These are phyloP conservation scores for Trichoderma brevicompactum DNA, from an alignment of 2,329 filamentous ascomycete species.

Conservation along the genomic window DNA sequence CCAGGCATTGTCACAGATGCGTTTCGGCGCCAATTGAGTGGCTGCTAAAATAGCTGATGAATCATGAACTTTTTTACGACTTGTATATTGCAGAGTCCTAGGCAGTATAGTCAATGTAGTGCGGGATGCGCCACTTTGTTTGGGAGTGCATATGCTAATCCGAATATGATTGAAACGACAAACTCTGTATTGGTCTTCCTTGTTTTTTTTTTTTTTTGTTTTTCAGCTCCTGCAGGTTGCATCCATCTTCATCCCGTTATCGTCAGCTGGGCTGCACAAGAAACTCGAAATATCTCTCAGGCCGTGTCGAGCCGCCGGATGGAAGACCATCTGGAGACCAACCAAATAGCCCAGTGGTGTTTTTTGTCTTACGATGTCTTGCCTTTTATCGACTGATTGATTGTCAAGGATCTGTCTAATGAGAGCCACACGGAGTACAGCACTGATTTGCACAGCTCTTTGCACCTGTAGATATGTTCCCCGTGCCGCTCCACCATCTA, in stretches of 20 bases:
- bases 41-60: not conserved
- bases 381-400: not conserved
- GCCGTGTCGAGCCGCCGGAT: too few relatives aligned
- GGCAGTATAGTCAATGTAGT: too few relatives aligned
- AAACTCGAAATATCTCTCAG: conserved; percentile 2
- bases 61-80: too few relatives aligned
- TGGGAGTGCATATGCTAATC: too few relatives aligned
- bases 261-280: conserved; percentile 3
- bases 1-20: conserved; percentile 17
- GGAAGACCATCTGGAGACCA: not conserved
- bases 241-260: not conserved
- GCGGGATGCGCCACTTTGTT: too few relatives aligned
- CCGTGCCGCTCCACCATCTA: not conserved
- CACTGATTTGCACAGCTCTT: not conserved
- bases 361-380: not conserved
- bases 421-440: too few relatives aligned
- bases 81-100: too few relatives aligned
- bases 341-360: conserved; percentile 1
- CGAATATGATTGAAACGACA: too few relatives aligned
- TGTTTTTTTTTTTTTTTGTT: not conserved
- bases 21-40: conserved; percentile 29
- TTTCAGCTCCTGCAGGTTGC: too few relatives aligned
- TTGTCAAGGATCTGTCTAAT: not conserved
- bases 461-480: not conserved
- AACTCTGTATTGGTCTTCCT: not conserved